phyloP scores from a whole-genome alignment of 495 filamentous ascomycete genomes.

The Hypoxylon fragiforme region DNA sequence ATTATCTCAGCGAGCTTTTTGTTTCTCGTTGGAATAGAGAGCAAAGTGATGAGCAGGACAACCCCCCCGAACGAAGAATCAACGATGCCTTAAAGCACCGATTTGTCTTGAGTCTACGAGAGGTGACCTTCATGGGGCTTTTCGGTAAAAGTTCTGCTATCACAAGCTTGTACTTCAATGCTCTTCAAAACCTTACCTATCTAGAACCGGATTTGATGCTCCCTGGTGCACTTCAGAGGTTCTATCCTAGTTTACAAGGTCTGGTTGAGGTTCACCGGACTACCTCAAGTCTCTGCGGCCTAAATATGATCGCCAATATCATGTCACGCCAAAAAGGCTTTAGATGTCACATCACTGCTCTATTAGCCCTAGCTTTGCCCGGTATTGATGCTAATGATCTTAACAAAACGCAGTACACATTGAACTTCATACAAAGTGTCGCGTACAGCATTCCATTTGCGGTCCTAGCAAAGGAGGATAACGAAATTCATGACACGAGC shows the following conservation, averaged over 20 bases:
- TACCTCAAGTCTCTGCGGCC: conserved; percentile 85
- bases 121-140: conserved; percentile 97
- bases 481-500: conserved; percentile 71
- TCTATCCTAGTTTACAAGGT: conserved; percentile 95
- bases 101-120: conserved; percentile 87
- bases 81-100: conserved; percentile 79
- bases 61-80: conserved; percentile 76
- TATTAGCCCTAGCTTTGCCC: conserved; percentile 87
- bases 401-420: conserved; percentile 90
- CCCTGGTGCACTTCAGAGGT: conserved; percentile 89
- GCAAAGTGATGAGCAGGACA: conserved; percentile 84
- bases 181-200: conserved; percentile 84
- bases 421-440: conserved; percentile 92
- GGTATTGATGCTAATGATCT: conserved; percentile 98
- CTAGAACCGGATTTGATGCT: conserved; percentile 91
- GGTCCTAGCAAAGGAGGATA: conserved; percentile 71
- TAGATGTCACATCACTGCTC: conserved; percentile 89
- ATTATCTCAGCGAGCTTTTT: conserved; percentile 93
- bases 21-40: conserved; percentile 98
- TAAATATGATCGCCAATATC: conserved; percentile 84
- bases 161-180: conserved; percentile 86
- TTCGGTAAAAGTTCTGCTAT: conserved; percentile 92
- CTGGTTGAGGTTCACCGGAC: conserved; percentile 97
- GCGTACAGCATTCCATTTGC: conserved; percentile 93
- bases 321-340: conserved; percentile 92